Evolutionary conservation across 257 asterid species (phyloP), one percentile per base, ranked within the genome.

Genomic region (Vinca minor): DNA sequence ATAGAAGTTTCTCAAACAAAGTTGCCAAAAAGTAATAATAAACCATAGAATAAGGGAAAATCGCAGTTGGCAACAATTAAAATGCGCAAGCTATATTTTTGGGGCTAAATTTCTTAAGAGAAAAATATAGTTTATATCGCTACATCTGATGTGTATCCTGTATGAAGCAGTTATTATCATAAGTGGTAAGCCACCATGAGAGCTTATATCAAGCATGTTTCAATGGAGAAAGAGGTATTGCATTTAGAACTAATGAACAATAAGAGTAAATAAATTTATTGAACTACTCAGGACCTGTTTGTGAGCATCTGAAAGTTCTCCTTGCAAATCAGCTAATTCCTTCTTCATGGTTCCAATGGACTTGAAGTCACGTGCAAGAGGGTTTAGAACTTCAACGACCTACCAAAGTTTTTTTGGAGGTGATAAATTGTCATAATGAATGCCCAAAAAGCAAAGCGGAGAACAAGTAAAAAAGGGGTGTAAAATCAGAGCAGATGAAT

Each of bases 301-400:
- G 81, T 92, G 98, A 42, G 98, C 96, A 59, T 61, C 80, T 45
- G 85, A 45, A 9, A 89, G 81, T 63, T 80, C 96, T 55, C 78
- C 91, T 76, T 92, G 98, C 69, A 92, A 77, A 69, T 74, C 96
- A 4, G 92, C 96, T 0, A 92, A 95, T 59, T 92, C 96, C 79
- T 84, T 89, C 75, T 79, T 87, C 70, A 92, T 69, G 57, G 98
- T 89, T 50, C 95, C 96, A 62, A 92, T 79, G 18, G 96, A 92
- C 76, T 92, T 92, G 79, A 82, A 92, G 13, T 92, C 98, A 47
- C 98, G 96, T 26, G 96, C 98, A 49, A 92, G 89, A 73, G 98
- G 98, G 68, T 92, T 92, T 66, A 92, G 68, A 32, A 92, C 96
- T 60, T 92, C 95, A 60, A 92, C 98, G 48, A 91, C 96, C 95